Evolutionary conservation across 352 stramenopile species (phyloP).

Genomic region (Phytophthora megakarya): DNA sequence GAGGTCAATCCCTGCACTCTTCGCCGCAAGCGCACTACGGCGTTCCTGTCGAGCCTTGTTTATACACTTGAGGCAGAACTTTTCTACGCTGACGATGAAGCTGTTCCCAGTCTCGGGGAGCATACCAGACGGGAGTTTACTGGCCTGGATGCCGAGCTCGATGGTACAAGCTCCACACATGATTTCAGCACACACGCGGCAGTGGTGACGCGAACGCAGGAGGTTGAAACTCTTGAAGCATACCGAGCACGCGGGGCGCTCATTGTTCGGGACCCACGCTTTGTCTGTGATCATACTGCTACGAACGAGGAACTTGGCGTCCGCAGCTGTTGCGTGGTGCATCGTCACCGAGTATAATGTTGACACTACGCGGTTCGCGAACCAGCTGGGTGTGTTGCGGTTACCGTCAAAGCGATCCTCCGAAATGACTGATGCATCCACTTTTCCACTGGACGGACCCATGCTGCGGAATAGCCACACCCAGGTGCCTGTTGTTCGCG

Average conservation of each 20-base stretch:
- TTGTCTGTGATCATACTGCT: slow-evolving; percentile 65
- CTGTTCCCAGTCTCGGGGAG: slow-evolving; percentile 57
- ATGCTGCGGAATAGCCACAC: slow-evolving; percentile 64
- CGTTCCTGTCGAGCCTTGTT: slow-evolving; percentile 68
- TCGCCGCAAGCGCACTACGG: slow-evolving; percentile 39
- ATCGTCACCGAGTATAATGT: slow-evolving; percentile 44
- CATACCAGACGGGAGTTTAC: slow-evolving; percentile 55
- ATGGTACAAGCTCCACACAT: slow-evolving; percentile 78
- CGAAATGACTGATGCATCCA: slow-evolving; percentile 51
- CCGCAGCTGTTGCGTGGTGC: slow-evolving; percentile 50
- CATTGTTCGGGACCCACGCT: slow-evolving; percentile 71
- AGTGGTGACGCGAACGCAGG: slow-evolving; percentile 79
- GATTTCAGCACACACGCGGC: slow-evolving; percentile 81
- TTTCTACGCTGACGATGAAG: slow-evolving; percentile 71
- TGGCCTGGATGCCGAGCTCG: slow-evolving; percentile 62
- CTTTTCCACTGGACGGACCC: slow-evolving; percentile 55
- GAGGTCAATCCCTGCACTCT: slow-evolving; percentile 19
- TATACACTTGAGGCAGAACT: slow-evolving; percentile 84
- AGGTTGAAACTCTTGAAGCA: slow-evolving; percentile 83
- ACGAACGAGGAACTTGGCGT: slow-evolving; percentile 71
- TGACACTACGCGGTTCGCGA: slow-evolving; percentile 66
- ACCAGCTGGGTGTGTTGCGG: slow-evolving; percentile 69
- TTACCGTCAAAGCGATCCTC: slow-evolving; percentile 47
- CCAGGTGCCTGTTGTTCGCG: slow-evolving; percentile 54
- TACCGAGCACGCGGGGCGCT: slow-evolving; percentile 67